Conservation (phyloP, 306 rosid species). For the Pyrus pyrifolia region DNA sequence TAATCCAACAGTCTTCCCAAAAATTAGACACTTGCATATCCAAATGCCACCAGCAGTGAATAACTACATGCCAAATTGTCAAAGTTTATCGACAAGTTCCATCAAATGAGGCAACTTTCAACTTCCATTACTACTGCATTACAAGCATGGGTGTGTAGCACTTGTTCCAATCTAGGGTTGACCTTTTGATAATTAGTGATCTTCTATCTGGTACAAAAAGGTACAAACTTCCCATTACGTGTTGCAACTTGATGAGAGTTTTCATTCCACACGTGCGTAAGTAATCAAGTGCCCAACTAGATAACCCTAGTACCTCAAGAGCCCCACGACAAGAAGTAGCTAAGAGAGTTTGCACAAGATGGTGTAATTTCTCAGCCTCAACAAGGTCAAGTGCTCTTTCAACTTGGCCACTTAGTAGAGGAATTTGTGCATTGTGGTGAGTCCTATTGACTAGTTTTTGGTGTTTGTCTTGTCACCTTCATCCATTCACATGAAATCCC, state of each 20-base stretch:
- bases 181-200: neutral
- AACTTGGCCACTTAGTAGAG: slow-evolving; percentile 43
- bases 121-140: slow-evolving; percentile 8
- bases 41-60: neutral
- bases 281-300: neutral
- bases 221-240: slow-evolving; percentile 9
- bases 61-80: neutral
- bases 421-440: slow-evolving; percentile 23
- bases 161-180: slow-evolving; percentile 19
- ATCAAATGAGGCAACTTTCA: neutral
- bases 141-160: slow-evolving; percentile 8
- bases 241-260: neutral
- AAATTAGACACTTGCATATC: neutral
- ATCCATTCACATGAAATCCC: slow-evolving; percentile 7
- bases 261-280: neutral
- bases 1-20: too few species aligned
- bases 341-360: neutral
- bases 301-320: neutral
- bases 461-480: slow-evolving; percentile 29
- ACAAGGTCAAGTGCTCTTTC: slow-evolving; percentile 26
- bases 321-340: neutral
- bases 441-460: slow-evolving; percentile 13
- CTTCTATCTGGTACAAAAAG: slow-evolving; percentile 28
- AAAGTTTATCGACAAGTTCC: slow-evolving; percentile 1
- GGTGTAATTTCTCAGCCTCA: neutral